Base-by-base conservation (phyloP, 768 basidiomycete genomes). In the Nidularia sp. region DNA sequence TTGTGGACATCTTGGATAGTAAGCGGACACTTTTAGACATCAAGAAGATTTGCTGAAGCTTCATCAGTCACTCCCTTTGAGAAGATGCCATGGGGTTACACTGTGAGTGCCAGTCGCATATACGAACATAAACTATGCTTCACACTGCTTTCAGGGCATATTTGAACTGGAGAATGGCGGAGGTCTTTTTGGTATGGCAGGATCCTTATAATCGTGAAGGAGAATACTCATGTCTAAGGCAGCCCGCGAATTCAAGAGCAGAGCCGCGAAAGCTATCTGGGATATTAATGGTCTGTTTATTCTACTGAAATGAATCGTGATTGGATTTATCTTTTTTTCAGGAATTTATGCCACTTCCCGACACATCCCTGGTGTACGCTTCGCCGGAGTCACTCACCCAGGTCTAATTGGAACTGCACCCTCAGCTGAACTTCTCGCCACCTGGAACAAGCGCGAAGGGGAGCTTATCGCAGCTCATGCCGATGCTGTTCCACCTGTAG, bases 31-130 rank as follows among this genome's bases (percentile, higher is more conserved):
- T 34, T 25, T 29, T n/a, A 48, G 9, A 48, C 6, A 13, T 25
- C 10, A 34, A 34, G 45, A 22, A 9, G 18, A 48, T 7, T 31
- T 25, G 10, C 52, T 34, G 2, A 15, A 6, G 9, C 34, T 25
- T 51, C 36, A 31, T 44, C 46, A 86, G 86, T 86, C 48, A 72
- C 69, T 34, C 81, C 84, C 6, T 86, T 86, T 54, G 84, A 85
- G 39, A 78, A 86, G 61, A 85, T 86, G 86, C 86, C 86, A 0
- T 91, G 87, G 88, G 88, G 88, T 0, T 90, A 88, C 61, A 88
- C 86, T 1, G 83, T 83, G 49, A 42, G 73, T 56, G 45, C 45
- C 45, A 9, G 45, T 12, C 45, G 18, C 18, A 8, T 18, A 45
- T 29, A 9, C 25, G 25, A 45, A 29, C 18, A n/a, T 45, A 8